Conservation (phyloP, 2,329 filamentous ascomycete species). For the Thermoascus crustaceus region DNA sequence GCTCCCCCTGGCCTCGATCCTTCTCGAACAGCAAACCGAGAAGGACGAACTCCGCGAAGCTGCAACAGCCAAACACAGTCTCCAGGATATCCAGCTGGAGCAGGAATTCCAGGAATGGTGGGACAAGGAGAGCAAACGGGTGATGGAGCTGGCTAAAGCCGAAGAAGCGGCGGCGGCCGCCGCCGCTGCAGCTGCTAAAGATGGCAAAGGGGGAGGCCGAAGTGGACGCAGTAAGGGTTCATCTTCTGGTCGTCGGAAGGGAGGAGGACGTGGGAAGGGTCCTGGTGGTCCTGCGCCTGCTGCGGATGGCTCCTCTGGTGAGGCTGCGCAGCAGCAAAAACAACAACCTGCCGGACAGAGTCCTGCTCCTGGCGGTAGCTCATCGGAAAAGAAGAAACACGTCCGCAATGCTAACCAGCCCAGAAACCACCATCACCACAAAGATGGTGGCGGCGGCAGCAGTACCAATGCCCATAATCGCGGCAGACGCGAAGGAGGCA, state of each 20-base stretch:
- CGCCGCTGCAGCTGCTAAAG: too few relatives aligned
- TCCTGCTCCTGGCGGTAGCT: too few relatives aligned
- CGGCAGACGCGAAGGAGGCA: background rate
- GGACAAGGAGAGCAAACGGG: slow-evolving; percentile 31
- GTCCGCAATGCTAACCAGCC: too few relatives aligned
- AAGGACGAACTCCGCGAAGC: slow-evolving; percentile 77
- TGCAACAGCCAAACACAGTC: slow-evolving; percentile 67
- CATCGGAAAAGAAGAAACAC: too few relatives aligned
- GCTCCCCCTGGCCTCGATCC: slow-evolving; percentile 77
- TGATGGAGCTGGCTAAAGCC: slow-evolving; percentile 25
- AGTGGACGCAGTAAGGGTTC: too few relatives aligned
- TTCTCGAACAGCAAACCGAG: slow-evolving; percentile 76
- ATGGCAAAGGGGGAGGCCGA: too few relatives aligned
- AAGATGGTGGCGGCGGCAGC: slow-evolving; percentile 4
- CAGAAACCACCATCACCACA: too few relatives aligned
- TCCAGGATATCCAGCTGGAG: slow-evolving; percentile 93
- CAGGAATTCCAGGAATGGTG: slow-evolving; percentile 78
- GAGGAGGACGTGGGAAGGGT: background rate
- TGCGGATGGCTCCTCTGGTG: slow-evolving; percentile 4
- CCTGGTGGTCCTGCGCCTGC: slow-evolving; percentile 3
- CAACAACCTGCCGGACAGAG: slow-evolving; percentile 4
- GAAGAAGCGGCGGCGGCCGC: slow-evolving; percentile 8
- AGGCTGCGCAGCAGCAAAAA: background rate
- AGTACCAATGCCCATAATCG: background rate
- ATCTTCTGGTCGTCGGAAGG: too few relatives aligned